Percentiles rank a stretch among this genome's conserved stretches.
Evolutionary conservation across 345 rosid species (phyloP).

Genomic region (Theobroma cacao): DNA sequence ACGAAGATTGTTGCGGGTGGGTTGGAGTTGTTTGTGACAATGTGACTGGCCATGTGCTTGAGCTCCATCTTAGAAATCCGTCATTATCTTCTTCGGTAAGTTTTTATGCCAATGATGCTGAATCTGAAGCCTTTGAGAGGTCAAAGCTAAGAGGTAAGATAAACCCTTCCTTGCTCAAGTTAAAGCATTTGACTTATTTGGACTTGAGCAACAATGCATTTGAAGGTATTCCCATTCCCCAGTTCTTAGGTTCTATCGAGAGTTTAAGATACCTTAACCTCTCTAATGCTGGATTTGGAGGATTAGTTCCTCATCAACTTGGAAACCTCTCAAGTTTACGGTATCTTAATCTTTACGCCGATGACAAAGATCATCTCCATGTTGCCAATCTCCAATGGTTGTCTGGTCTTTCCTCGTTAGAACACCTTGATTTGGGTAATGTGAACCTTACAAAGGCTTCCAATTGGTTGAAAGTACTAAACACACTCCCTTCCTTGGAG

Average conservation of each 20-base stretch:
- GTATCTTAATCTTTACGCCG: background rate
- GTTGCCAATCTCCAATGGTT: constrained; percentile 39
- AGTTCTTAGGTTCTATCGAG: constrained; percentile 20
- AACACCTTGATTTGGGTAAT: constrained; percentile 31
- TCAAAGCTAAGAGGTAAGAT: constrained; percentile 26
- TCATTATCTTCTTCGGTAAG: background rate
- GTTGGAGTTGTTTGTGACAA: constrained; percentile 20
- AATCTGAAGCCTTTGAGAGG: background rate
- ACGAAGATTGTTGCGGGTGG: constrained; percentile 28
- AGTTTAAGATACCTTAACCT: constrained; percentile 27
- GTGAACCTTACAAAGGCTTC: background rate
- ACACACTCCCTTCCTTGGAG: background rate
- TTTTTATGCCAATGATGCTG: background rate
- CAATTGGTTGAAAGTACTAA: constrained; percentile 5
- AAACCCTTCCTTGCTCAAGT: constrained; percentile 24
- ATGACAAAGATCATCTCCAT: background rate
- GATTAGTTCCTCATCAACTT: constrained; percentile 29
- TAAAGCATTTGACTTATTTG: constrained; percentile 15
- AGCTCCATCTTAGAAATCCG: constrained; percentile 22
- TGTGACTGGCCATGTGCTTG: constrained; percentile 3
- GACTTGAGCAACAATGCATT: constrained; percentile 37
- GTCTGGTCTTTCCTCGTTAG: constrained; percentile 36
- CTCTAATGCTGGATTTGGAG: constrained; percentile 17
- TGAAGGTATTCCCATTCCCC: constrained; percentile 24
- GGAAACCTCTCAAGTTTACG: constrained; percentile 14